A percentile compares a stretch with the other conserved stretches of the same genome.
These are phyloP conservation scores for Colletotrichum agaves DNA, from an alignment of 2,329 filamentous ascomycete genomes.

Conservation along the genomic window DNA sequence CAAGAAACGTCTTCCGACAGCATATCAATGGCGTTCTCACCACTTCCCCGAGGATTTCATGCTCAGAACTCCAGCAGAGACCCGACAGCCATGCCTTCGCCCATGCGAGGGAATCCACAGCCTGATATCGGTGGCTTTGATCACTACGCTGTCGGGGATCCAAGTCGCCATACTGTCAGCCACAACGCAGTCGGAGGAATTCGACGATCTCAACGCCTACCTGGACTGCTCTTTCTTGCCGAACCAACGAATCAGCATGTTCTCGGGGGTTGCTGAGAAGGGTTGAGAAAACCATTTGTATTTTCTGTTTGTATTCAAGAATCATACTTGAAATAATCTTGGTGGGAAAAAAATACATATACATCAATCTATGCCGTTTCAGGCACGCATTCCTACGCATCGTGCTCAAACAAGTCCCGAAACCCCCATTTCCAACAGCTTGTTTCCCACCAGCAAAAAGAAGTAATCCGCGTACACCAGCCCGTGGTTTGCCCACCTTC, in stretches of 20 bases:
- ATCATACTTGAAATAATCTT: not conserved
- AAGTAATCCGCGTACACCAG: slow-evolving; percentile 63
- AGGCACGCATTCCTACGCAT: not conserved
- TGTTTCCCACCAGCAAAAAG: slow-evolving; percentile 58
- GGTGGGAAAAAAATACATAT: not conserved
- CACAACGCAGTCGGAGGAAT: slow-evolving; percentile 8
- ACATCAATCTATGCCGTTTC: not conserved
- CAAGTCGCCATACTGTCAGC: not conserved
- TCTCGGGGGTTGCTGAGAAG: slow-evolving; percentile 32
- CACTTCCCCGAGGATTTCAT: slow-evolving; percentile 46
- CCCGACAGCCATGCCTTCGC: slow-evolving; percentile 34
- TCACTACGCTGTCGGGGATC: not conserved
- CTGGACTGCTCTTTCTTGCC: slow-evolving; percentile 42
- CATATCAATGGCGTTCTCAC: slow-evolving; percentile 48
- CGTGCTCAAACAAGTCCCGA: not conserved
- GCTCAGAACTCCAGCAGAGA: slow-evolving; percentile 34
- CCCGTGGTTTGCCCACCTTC: slow-evolving; percentile 57
- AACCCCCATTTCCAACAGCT: slow-evolving; percentile 48
- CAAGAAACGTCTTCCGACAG: slow-evolving; percentile 34
- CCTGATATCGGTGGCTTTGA: not conserved
- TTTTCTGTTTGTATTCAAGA: too few species aligned
- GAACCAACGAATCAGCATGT: slow-evolving; percentile 42
- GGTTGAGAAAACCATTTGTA: not conserved
- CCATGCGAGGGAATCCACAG: not conserved
- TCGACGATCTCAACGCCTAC: slow-evolving; percentile 41